phyloP scores from a whole-genome alignment of 345 rosid species.

The Rhodomyrtus tomentosa region DNA sequence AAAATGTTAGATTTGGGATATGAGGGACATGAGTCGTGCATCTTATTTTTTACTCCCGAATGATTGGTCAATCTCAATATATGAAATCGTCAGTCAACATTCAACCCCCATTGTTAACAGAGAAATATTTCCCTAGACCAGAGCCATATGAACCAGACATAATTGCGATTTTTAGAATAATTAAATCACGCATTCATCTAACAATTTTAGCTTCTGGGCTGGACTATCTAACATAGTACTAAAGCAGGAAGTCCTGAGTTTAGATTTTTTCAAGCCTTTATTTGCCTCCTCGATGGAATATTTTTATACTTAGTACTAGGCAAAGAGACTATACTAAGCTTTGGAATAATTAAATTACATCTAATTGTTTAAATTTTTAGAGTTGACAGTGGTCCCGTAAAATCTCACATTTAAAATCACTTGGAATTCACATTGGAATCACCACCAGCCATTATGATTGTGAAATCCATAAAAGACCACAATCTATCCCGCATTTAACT shows the following conservation, averaged over 20 bases:
- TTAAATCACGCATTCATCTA: no score
- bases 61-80: background rate
- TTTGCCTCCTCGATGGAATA: no score
- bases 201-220: no score
- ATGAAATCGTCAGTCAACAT: background rate
- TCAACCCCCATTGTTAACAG: fast-evolving
- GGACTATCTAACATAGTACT: no score
- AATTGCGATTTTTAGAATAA: background rate
- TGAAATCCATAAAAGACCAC: background rate
- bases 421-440: background rate
- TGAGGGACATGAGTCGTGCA: background rate
- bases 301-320: no score
- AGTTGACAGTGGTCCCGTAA: no score
- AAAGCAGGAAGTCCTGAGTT: no score
- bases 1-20: background rate
- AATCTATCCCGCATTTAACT: no score
- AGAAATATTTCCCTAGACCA: background rate
- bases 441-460: background rate
- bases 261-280: no score
- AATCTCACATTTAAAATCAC: background rate
- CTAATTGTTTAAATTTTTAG: no score
- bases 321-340: no score
- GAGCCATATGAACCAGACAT: background rate
- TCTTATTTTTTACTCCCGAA: background rate
- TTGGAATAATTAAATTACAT: no score